Base-by-base conservation (phyloP, 805 yeast genomes). In the Monosporozyma aerobia region DNA sequence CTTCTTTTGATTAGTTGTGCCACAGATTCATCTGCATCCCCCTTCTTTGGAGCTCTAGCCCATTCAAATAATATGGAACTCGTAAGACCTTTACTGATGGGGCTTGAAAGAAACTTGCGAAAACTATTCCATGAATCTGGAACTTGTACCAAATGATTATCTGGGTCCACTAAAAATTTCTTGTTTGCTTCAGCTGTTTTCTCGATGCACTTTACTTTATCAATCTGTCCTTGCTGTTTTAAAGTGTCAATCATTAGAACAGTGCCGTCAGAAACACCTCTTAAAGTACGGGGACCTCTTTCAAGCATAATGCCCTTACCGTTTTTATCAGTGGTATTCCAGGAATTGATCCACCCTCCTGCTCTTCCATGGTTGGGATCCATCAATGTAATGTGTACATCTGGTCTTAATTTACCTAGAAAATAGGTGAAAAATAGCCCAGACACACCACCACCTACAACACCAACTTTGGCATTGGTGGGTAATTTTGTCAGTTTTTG, bases 251-350 rank as follows among this genome's bases (percentile, higher is more conserved):
- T 69, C 7, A 87, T 78, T 27, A 87, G 61, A 32, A 85, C 69
- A 0, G 90, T 80, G 0, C 98, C 98, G 43, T 82, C 82, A 51
- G 89, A 85, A 5, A 79, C 79, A 0, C 96, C 96, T 54, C 97
- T 72, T 45, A 94, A 71, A 0, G 98, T 94, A 49, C 98, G 72
- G 0, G 99, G 98, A 0, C 98, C 99, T 56, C 83, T 85, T 61
- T 94, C 98, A 32, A 88, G 66, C 65, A 66, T 57, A 7, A 62
- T 47, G 11, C 53, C 63, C 41, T 56, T 56, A 11, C 63, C 72
- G 29, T 60, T 60, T 5, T 61, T 48, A 40, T 71, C 62, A n/a
- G 59, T 58, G n/a, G 71, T 65, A 11, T 62, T 58, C 53, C 77
- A 72, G 1, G 89, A 76, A 44, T 76, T 69, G 62, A 92, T 86